These are phyloP conservation scores for Zanthoxylum bungeanum DNA, from an alignment of 345 rosid species.

Conservation along the genomic window DNA sequence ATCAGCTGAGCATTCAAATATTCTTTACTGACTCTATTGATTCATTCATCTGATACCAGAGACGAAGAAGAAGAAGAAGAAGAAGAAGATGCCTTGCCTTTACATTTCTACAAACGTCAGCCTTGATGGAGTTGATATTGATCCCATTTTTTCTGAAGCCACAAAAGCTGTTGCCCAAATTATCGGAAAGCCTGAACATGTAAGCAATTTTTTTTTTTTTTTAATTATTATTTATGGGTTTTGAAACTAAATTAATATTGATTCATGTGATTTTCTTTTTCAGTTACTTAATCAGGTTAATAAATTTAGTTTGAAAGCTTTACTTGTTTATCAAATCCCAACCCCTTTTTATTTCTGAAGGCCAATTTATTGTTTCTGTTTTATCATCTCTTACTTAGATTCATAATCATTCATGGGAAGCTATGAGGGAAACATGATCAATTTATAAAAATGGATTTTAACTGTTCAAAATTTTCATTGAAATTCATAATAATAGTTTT, in stretches of 20 bases:
- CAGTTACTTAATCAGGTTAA: too few species aligned
- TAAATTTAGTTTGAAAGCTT: not conserved
- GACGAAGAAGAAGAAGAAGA: not conserved
- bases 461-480: not conserved
- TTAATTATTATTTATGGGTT: not conserved
- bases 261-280: too few species aligned
- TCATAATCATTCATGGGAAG: not conserved
- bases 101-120: conserved; percentile 70
- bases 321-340: not conserved
- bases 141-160: conserved; percentile 68
- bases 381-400: not conserved
- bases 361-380: not conserved
- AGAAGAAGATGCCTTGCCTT: conserved; percentile 61
- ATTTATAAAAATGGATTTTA: too few species aligned
- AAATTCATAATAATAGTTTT: not conserved
- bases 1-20: too few species aligned
- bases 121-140: conserved; percentile 67
- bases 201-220: conserved; percentile 14
- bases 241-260: too few species aligned
- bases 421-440: not conserved
- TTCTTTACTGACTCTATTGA: too few species aligned
- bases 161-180: conserved; percentile 61
- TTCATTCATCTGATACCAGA: too few species aligned
- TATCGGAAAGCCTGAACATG: conserved; percentile 79
- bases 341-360: too few species aligned